phyloP scores from a whole-genome alignment of 148 eudicot species.

The Talinum fruticosum region DNA sequence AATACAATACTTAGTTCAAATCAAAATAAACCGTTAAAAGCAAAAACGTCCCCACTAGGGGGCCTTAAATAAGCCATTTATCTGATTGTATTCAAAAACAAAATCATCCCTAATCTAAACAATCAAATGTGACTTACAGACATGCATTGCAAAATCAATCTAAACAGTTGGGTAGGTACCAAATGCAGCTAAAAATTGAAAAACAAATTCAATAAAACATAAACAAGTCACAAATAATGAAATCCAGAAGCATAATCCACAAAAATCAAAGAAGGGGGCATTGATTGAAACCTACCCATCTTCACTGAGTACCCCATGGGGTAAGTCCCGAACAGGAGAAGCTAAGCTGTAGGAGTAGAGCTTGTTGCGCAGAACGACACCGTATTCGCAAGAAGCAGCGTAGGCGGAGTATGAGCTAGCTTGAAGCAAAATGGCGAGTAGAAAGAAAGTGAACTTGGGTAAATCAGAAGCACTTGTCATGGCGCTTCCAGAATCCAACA shows the following conservation, averaged over 20 bases:
- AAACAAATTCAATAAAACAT: constrained; percentile 3
- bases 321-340: constrained; percentile 45
- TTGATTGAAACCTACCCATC: constrained; percentile 61
- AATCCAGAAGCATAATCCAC: background rate
- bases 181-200: background rate
- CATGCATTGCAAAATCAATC: background rate
- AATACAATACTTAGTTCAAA: background rate
- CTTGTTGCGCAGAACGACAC: constrained; percentile 38
- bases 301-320: constrained; percentile 89
- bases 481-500: background rate
- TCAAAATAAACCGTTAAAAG: background rate
- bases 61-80: too few relatives aligned
- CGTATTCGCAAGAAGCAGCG: constrained; percentile 51
- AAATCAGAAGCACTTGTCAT: background rate
- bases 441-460: background rate
- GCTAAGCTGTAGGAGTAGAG: constrained; percentile 57
- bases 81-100: too few relatives aligned
- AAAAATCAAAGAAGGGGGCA: background rate
- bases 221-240: constrained; percentile 1
- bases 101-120: background rate
- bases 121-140: background rate
- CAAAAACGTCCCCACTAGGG: too few relatives aligned
- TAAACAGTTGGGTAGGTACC: background rate
- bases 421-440: constrained; percentile 21
- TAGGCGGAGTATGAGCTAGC: constrained; percentile 26